Conservation (phyloP, 441 rosid genomes). For the Erysimum cheiri region DNA sequence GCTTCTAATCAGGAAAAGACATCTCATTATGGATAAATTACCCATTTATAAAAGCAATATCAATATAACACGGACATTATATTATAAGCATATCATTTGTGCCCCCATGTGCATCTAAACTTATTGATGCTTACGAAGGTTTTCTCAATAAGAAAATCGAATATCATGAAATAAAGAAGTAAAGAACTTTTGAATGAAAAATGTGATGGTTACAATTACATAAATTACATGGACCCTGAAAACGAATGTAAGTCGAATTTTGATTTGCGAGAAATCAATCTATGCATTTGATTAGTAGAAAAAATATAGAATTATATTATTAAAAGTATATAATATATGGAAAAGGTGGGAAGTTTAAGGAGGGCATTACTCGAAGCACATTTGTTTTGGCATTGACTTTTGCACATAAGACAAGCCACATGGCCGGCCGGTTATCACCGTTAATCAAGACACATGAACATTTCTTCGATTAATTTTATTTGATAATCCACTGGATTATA, state of each 20-base stretch:
- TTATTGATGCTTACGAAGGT: background rate
- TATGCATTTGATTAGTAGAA: background rate
- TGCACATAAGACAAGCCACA: slow-evolving; percentile 35
- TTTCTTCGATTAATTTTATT: slow-evolving; percentile 24
- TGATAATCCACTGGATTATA: slow-evolving; percentile 18
- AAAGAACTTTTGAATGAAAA: background rate
- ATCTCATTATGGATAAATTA: slow-evolving; percentile 15
- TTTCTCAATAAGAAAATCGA: background rate
- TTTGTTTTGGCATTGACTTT: slow-evolving; percentile 41
- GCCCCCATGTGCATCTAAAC: background rate
- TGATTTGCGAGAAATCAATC: slow-evolving; percentile 1
- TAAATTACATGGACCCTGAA: slow-evolving; percentile 9
- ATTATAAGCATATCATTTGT: background rate
- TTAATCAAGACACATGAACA: slow-evolving; percentile 41
- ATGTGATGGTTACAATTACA: background rate
- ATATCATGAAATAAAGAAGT: no score
- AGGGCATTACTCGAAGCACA: slow-evolving; percentile 33
- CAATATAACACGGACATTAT: background rate
- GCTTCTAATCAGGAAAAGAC: slow-evolving; percentile 25
- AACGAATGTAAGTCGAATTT: slow-evolving; percentile 1
- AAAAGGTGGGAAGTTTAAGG: slow-evolving; percentile 42
- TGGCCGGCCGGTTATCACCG: slow-evolving; percentile 40
- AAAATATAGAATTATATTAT: background rate
- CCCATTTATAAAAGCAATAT: background rate
- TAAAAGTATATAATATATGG: background rate